Evolutionary conservation across 2,329 filamentous ascomycete genomes (phyloP), one percentile per base, ranked within the genome.

Genomic region (Apiospora pterosperma): DNA sequence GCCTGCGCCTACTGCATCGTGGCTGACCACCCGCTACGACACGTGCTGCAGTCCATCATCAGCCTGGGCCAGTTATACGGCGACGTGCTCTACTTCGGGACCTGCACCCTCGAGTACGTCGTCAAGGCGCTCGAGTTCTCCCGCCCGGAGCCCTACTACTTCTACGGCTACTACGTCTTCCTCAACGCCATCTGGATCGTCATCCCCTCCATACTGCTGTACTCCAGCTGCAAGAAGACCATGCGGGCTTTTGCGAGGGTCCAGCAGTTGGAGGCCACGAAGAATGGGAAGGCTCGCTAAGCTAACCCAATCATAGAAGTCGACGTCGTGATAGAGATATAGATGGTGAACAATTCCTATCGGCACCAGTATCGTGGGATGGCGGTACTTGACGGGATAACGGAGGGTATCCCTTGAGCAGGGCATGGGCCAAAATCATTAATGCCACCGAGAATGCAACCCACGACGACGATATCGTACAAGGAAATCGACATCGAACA

Each of bases 131-230:
- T 78, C 2, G 72, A 76, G n/a, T 84, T 81, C 73, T 84, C 79
- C 60, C 78, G 84, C 0, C 84, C 84, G 0, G 84, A 86, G 73
- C 69, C 69, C 1, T 79, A 78, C 42, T 86, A 86, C 70, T 87
- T 82, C 67, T 86, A 78, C 76, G 78, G 77, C 11, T 86, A 86
- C 68, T 86, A 81, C 65, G 71, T 87, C 19, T 71, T 83, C 19
- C 77, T 82, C 69, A 86, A 87, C 68, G 76, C 76, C 0, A 80
- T 85, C 66, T 87, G 84, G 85, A 80, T 87, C 42, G 75, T 84
- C 21, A 79, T 86, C 36, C 84, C 84, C 0, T 60, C 69, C 3
- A 70, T 66, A 5, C 65, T 80, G 44, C 65, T 81, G 7, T 34
- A 36, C 19, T 44, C 38, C 6, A 64, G 63, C 38, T 42, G 36